Percentiles rank a stretch among this genome's conserved stretches.
Evolutionary conservation across 164 flowering plant genomes (phyloP).

Genomic region (Akebia trifoliata): DNA sequence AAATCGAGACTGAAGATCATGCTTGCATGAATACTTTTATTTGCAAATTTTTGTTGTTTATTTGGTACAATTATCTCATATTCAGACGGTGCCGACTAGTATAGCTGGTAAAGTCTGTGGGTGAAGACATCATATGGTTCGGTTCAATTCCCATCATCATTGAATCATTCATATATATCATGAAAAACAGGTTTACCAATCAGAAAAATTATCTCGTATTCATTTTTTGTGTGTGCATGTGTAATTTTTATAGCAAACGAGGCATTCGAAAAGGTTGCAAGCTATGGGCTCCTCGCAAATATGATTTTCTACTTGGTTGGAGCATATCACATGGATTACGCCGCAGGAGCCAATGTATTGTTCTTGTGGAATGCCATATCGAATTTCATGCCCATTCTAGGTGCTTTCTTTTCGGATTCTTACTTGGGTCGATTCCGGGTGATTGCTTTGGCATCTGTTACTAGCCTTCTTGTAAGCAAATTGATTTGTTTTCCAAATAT

Average conservation of each 20-base stretch:
- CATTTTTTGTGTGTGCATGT: neutral
- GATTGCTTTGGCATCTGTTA: conserved; percentile 41
- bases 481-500: too few relatives aligned
- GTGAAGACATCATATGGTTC: too few relatives aligned
- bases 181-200: neutral
- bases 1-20: too few relatives aligned
- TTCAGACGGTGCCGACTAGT: too few relatives aligned
- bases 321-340: conserved; percentile 29
- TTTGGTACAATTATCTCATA: too few relatives aligned
- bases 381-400: conserved; percentile 35
- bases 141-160: too few relatives aligned
- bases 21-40: too few relatives aligned
- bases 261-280: conserved; percentile 52
- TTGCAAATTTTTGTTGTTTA: too few relatives aligned
- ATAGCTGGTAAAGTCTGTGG: too few relatives aligned
- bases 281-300: conserved; percentile 42
- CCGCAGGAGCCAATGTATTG: conserved; percentile 30
- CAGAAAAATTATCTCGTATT: neutral
- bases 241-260: conserved; percentile 40
- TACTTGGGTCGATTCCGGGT: conserved; percentile 52
- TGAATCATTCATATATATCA: neutral
- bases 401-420: conserved; percentile 65
- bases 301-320: conserved; percentile 48
- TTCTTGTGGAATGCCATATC: conserved; percentile 43
- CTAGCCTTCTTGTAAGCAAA: conserved; percentile 39